phyloP scores from a whole-genome alignment of 768 basidiomycete genomes.

The Pholiota microspora region DNA sequence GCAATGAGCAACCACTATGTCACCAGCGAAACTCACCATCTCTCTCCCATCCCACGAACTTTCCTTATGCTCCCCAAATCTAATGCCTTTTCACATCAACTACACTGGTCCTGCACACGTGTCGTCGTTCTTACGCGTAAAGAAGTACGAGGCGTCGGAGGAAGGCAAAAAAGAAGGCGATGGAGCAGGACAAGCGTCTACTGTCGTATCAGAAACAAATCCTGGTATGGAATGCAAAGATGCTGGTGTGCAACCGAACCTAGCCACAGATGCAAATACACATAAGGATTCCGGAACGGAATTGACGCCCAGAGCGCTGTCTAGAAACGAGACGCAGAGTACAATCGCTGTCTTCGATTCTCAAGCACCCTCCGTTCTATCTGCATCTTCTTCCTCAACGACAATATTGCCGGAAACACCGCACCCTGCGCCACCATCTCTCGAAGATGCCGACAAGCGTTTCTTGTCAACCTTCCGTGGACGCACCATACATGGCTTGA shows the following conservation, averaged over 20 bases:
- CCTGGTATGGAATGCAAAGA: background rate
- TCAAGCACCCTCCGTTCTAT: constrained; percentile 2
- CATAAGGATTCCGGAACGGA: too few relatives aligned
- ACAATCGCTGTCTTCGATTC: constrained; percentile 1
- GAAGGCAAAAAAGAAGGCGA: constrained; percentile 2
- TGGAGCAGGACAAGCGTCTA: background rate
- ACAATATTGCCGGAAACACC: background rate
- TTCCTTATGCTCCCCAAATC: constrained; percentile 51
- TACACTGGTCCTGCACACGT: constrained; percentile 72
- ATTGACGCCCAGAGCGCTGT: background rate
- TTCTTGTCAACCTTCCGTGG: constrained; percentile 73
- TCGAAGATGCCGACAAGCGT: constrained; percentile 29
- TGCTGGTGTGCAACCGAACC: background rate
- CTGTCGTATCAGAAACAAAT: background rate
- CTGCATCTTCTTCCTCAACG: constrained; percentile 11
- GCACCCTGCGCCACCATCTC: constrained; percentile 5
- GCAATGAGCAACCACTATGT: background rate
- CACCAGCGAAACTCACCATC: constrained; percentile 3
- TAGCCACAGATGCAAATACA: background rate
- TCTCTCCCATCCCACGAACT: constrained; percentile 16
- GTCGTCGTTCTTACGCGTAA: constrained; percentile 69
- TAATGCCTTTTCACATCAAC: constrained; percentile 83
- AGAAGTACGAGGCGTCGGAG: constrained; percentile 32
- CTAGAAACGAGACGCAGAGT: constrained; percentile 3
- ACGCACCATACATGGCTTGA: constrained; percentile 66